Evolutionary conservation across 257 asterid species (phyloP), one percentile per base, ranked within the genome.

Genomic region (Linaria vulgaris): DNA sequence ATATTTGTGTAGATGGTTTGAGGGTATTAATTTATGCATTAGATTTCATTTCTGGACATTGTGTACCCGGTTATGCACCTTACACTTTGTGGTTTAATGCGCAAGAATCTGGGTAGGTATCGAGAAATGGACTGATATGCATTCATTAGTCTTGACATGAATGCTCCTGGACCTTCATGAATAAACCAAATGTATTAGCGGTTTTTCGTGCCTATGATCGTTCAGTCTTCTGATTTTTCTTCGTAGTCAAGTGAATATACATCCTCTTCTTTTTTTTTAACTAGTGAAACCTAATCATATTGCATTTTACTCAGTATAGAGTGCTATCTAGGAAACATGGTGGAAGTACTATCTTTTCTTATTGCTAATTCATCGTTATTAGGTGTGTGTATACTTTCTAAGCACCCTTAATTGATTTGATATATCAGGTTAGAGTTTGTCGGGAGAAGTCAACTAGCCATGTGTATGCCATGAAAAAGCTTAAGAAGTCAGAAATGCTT

Each of bases 391-490:
- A 9, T 15, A 45, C 20, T 72, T 71, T 50, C 71, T 63, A n/a
- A n/a, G n/a, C n/a, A n/a, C n/a, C n/a, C n/a, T n/a, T n/a, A n/a
- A n/a, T n/a, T n/a, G n/a, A n/a, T n/a, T n/a, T n/a, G n/a, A n/a
- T n/a, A n/a, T n/a, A n/a, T n/a, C 88, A 91, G 98, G 98, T 92
- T 68, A 87, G 97, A 70, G 69, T 92, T 54, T 92, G 98, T 72
- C 73, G 87, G 69, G 98, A 92, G 83, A 92, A 89, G 82, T 73
- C 95, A 58, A 88, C 95, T 52, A 67, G 88, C 63, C 88, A 91
- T 79, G 96, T 91, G 38, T 91, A 84, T 38, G 98, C 98, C 75
- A 91, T 91, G 98, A 91, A 91, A 76, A 91, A 91, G 79, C 96
- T 91, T 56, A 91, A 88, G 86, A 91, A 91, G 72, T 88, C 98